These are phyloP conservation scores for Raffaelea deltoideospora DNA, from an alignment of 2,329 filamentous ascomycete species.

Conservation along the genomic window DNA sequence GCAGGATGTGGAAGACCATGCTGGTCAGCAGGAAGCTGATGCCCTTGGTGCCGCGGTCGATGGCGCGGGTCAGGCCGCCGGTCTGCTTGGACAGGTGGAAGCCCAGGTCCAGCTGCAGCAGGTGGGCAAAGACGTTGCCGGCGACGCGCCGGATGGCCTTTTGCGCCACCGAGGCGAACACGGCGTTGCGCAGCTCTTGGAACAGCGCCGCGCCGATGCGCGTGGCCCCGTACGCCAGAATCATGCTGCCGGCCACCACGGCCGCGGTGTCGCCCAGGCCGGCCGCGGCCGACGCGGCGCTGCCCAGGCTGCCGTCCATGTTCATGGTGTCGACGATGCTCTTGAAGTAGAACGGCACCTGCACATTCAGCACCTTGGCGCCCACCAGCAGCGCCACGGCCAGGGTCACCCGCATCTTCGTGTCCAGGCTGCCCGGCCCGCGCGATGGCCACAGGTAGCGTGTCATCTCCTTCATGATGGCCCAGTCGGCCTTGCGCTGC, in stretches of 20 bases:
- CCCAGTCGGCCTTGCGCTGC: constrained; percentile 94
- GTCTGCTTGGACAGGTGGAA: constrained; percentile 94
- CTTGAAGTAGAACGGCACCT: constrained; percentile 99
- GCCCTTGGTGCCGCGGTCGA: constrained; percentile 93
- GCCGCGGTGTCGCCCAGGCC: constrained; percentile 69
- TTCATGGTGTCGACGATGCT: constrained; percentile 97
- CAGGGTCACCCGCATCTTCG: constrained; percentile 69
- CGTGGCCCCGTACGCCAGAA: constrained; percentile 80
- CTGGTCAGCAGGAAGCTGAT: constrained; percentile 94
- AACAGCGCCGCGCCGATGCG: constrained; percentile 80
- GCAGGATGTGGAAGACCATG: constrained; percentile 96
- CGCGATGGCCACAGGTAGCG: constrained; percentile 93
- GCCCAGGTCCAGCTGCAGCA: constrained; percentile 75
- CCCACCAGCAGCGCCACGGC: constrained; percentile 75
- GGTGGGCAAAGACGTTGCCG: constrained; percentile 79
- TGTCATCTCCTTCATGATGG: constrained; percentile 96
- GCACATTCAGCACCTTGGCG: constrained; percentile 90
- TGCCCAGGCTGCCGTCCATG: too few relatives aligned
- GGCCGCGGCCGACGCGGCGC: too few relatives aligned
- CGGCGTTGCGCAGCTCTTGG: constrained; percentile 86
- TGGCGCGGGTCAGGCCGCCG: constrained; percentile 80
- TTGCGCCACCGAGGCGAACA: constrained; percentile 93
- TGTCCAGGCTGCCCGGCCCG: constrained; percentile 71
- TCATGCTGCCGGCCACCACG: constrained; percentile 81
- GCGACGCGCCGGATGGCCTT: constrained; percentile 90